These are phyloP conservation scores for Boletus pseudopeckii DNA, from an alignment of 768 basidiomycete species.

Conservation along the genomic window DNA sequence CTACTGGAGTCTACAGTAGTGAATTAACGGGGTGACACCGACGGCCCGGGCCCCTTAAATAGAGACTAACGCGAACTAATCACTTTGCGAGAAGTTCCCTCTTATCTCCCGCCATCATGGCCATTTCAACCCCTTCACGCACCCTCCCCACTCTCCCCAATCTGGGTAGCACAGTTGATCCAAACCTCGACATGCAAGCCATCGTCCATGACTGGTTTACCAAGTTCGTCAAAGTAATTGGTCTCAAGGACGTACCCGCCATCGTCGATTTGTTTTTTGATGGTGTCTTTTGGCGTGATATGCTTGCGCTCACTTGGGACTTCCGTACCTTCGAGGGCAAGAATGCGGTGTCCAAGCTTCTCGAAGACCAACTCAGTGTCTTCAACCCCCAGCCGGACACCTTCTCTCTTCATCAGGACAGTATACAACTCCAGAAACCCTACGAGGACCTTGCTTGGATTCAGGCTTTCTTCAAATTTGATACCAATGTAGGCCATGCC, in stretches of 20 bases:
- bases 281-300: slow-evolving; percentile 54
- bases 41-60: not conserved
- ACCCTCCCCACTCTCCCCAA: slow-evolving; percentile 24
- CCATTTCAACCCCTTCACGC: not conserved
- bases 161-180: slow-evolving; percentile 24
- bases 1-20: too few species aligned
- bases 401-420: slow-evolving; percentile 24
- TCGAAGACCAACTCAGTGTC: slow-evolving; percentile 41
- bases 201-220: slow-evolving; percentile 42
- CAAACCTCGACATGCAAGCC: slow-evolving; percentile 34
- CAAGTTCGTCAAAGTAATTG: slow-evolving; percentile 34
- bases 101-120: slow-evolving; percentile 9
- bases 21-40: not conserved
- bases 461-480: slow-evolving; percentile 44
- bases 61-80: not conserved
- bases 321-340: slow-evolving; percentile 54
- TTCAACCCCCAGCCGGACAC: slow-evolving; percentile 17
- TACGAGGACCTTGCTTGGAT: slow-evolving; percentile 41
- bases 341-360: slow-evolving; percentile 39
- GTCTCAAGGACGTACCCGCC: slow-evolving; percentile 33
- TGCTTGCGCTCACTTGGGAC: slow-evolving; percentile 62
- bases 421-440: slow-evolving; percentile 22
- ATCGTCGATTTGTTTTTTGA: slow-evolving; percentile 35
- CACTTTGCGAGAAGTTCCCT: not conserved
- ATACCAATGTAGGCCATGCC: slow-evolving; percentile 37